A percentile compares a stretch with the other conserved stretches of the same genome.
Conservation (phyloP, 768 basidiomycete species). For the Jaapia argillacea region DNA sequence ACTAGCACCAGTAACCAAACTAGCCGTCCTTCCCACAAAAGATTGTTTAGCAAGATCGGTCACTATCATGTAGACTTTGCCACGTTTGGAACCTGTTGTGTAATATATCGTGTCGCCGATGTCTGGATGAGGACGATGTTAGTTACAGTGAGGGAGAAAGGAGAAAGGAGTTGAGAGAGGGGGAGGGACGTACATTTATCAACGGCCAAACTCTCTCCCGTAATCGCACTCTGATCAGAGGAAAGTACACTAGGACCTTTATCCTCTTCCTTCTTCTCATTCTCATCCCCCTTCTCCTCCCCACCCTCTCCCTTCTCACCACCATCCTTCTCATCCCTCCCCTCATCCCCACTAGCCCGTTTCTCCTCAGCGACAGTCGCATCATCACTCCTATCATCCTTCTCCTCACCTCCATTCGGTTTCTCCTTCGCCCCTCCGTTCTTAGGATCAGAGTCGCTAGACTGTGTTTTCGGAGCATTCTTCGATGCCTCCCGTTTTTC, state of each 20-base stretch:
- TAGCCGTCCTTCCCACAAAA: slow-evolving; percentile 37
- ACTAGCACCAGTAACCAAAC: slow-evolving; percentile 27
- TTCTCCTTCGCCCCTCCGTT: neutral
- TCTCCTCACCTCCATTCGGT: neutral
- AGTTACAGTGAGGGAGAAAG: neutral
- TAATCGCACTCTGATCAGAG: slow-evolving; percentile 36
- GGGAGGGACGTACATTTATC: slow-evolving; percentile 23
- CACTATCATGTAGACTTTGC: slow-evolving; percentile 27
- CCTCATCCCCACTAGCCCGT: neutral
- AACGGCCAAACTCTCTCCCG: slow-evolving; percentile 35
- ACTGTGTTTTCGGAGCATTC: neutral
- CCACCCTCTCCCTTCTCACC: slow-evolving; percentile 9
- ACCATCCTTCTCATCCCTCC: slow-evolving; percentile 1
- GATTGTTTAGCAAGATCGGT: slow-evolving; percentile 25
- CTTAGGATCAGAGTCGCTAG: neutral
- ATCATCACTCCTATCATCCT: neutral
- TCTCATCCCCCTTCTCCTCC: slow-evolving; percentile 13
- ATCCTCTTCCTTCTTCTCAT: slow-evolving; percentile 14
- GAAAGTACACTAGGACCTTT: slow-evolving; percentile 30
- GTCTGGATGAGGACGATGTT: slow-evolving; percentile 2
- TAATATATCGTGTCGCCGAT: slow-evolving; percentile 32
- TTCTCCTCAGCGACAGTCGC: slow-evolving; percentile 1
- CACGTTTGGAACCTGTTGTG: slow-evolving; percentile 26
- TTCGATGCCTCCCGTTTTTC: slow-evolving; percentile 10
- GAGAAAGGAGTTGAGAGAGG: too few relatives aligned